A percentile compares a stretch with the other conserved stretches of the same genome.
These are phyloP conservation scores for Bothriochloa decipiens DNA, from an alignment of 176 grass and related monocot species.

Conservation along the genomic window DNA sequence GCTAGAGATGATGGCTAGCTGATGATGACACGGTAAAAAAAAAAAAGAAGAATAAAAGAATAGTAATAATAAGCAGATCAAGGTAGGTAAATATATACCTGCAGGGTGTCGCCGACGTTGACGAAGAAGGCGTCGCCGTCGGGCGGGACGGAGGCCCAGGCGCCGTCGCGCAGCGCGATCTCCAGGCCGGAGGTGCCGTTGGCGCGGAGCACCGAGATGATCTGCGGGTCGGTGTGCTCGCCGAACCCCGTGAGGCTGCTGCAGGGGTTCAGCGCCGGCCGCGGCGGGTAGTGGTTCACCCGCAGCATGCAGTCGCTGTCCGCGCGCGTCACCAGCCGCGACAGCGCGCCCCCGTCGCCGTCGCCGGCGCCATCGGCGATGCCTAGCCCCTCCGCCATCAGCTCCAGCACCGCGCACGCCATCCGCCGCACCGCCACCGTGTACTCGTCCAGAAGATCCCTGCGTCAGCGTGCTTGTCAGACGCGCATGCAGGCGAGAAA, in stretches of 20 bases:
- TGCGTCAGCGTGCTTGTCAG: conserved; percentile 32
- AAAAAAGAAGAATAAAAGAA: too few species aligned
- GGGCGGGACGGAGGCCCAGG: conserved; percentile 74
- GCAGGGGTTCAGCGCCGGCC: conserved; percentile 21
- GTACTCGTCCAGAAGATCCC: conserved; percentile 71
- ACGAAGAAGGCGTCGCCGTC: conserved; percentile 80
- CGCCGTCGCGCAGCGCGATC: conserved; percentile 62
- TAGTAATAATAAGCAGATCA: neutral
- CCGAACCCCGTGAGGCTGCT: conserved; percentile 77
- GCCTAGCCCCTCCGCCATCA: conserved; percentile 81
- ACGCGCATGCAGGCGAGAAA: too few species aligned
- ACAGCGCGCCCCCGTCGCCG: conserved; percentile 39
- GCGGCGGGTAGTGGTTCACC: conserved; percentile 88
- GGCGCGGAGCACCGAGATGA: conserved; percentile 84
- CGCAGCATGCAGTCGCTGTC: conserved; percentile 76
- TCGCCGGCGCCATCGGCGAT: conserved; percentile 6
- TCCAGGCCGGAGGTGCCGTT: conserved; percentile 84
- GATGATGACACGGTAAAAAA: neutral
- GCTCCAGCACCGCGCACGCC: conserved; percentile 65
- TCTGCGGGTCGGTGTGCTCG: conserved; percentile 94
- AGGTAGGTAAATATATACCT: conserved; percentile 46
- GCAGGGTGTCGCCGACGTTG: conserved; percentile 85
- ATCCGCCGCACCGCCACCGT: conserved; percentile 63
- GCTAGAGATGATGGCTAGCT: too few species aligned
- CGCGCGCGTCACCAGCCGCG: conserved; percentile 58